A percentile compares a stretch with the other conserved stretches of the same genome.
Conservation (phyloP, 2,329 filamentous ascomycete species). For the Aspergillus ruber region DNA sequence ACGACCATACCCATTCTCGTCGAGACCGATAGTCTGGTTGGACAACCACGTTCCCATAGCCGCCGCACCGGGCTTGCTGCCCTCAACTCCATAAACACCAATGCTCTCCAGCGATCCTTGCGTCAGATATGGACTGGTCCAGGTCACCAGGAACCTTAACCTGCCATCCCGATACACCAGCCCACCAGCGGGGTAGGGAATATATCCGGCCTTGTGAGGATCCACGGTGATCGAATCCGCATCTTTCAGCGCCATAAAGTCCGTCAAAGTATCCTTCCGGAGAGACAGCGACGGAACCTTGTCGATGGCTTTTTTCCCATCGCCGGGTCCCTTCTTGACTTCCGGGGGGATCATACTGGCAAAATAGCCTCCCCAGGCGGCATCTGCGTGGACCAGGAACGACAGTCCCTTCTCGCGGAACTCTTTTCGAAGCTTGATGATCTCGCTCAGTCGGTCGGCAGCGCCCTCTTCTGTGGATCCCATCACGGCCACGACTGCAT, state of each 20-base stretch:
- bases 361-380: constrained; percentile 49
- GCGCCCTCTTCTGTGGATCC: constrained; percentile 46
- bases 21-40: constrained; percentile 39
- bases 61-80: constrained; percentile 44
- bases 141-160: constrained; percentile 41
- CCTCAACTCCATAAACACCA: constrained; percentile 42
- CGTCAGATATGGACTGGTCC: constrained; percentile 38
- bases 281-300: constrained; percentile 20
- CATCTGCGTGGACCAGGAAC: constrained; percentile 44
- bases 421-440: constrained; percentile 35
- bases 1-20: constrained; percentile 37
- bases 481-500: constrained; percentile 42
- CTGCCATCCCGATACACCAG: constrained; percentile 41
- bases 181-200: constrained; percentile 42
- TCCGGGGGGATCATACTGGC: constrained; percentile 36
- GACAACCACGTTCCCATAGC: constrained; percentile 42
- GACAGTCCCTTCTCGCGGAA: constrained; percentile 38
- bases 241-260: constrained; percentile 34
- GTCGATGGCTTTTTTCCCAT: neutral
- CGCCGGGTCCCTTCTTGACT: no score
- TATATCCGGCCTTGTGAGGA: constrained; percentile 44
- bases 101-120: constrained; percentile 36
- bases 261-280: constrained; percentile 21
- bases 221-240: constrained; percentile 45
- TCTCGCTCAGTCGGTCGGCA: constrained; percentile 36